Evolutionary conservation across 2,329 filamentous ascomycete genomes (phyloP).

Genomic region (Nigrospora osmanthi): DNA sequence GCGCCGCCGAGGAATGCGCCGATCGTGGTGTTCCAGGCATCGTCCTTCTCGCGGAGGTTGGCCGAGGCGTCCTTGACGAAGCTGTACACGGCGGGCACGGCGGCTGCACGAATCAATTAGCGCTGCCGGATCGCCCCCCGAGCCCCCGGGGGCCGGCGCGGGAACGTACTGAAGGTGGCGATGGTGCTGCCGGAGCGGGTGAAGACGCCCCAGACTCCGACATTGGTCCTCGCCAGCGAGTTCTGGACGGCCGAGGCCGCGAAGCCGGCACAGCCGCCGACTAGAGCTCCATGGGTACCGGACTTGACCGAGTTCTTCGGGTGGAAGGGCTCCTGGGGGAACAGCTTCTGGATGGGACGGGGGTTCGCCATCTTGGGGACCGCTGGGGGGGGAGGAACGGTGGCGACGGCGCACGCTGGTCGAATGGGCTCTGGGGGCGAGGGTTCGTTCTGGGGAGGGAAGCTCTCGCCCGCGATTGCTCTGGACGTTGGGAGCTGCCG

Average conservation of each 20-base stretch:
- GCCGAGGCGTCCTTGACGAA: slow-evolving; percentile 71
- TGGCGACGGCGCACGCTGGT: background rate
- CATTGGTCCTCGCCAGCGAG: slow-evolving; percentile 73
- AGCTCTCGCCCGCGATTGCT: no score
- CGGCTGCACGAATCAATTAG: slow-evolving; percentile 39
- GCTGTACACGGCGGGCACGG: slow-evolving; percentile 66
- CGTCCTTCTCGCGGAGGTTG: slow-evolving; percentile 81
- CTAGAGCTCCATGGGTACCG: slow-evolving; percentile 54
- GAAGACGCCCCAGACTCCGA: slow-evolving; percentile 74
- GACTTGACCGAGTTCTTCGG: slow-evolving; percentile 67
- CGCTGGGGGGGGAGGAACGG: background rate
- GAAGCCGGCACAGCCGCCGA: slow-evolving; percentile 61
- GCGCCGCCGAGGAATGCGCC: slow-evolving; percentile 72
- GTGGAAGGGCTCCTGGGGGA: slow-evolving; percentile 48
- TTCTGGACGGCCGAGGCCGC: slow-evolving; percentile 77
- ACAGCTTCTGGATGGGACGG: slow-evolving; percentile 13
- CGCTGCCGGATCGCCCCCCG: background rate
- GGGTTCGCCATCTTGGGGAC: slow-evolving; percentile 23
- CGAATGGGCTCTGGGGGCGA: no score
- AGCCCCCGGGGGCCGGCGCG: background rate
- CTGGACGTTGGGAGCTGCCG: no score
- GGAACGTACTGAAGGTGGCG: slow-evolving; percentile 41
- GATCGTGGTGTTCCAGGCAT: slow-evolving; percentile 65
- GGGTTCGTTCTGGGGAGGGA: no score
- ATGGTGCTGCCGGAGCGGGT: slow-evolving; percentile 71